These are phyloP conservation scores for Podospora pseudocomata DNA, from an alignment of 495 filamentous ascomycete species.

Conservation along the genomic window DNA sequence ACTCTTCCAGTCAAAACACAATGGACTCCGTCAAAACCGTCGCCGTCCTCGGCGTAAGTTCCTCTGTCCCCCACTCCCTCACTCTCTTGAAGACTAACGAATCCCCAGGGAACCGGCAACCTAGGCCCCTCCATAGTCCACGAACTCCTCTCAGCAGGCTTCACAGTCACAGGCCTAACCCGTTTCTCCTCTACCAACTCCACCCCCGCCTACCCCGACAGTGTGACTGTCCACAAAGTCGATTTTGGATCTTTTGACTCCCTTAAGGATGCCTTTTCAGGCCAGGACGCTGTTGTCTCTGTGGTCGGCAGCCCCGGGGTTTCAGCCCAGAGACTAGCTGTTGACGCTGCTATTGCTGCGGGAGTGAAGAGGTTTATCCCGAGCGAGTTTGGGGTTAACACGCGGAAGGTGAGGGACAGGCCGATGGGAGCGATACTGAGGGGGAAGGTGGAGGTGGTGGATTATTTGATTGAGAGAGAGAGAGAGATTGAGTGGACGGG, in stretches of 20 bases:
- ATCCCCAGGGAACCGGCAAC: constrained; percentile 51
- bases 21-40: constrained; percentile 53
- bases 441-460: constrained; percentile 47
- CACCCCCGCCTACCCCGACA: constrained; percentile 28
- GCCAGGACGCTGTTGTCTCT: constrained; percentile 58
- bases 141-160: constrained; percentile 51
- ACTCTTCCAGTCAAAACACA: constrained; percentile 21
- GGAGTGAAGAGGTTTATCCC: constrained; percentile 62
- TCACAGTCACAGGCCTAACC: constrained; percentile 57
- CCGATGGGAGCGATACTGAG: constrained; percentile 43
- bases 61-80: not conserved
- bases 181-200: constrained; percentile 43
- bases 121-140: constrained; percentile 56
- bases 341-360: constrained; percentile 59
- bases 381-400: constrained; percentile 59
- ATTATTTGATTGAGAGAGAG: constrained; percentile 46
- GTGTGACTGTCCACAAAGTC: constrained; percentile 43
- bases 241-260: constrained; percentile 55
- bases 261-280: constrained; percentile 46
- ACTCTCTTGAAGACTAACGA: not conserved
- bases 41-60: constrained; percentile 48
- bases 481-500: constrained; percentile 49
- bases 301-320: constrained; percentile 39
- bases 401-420: constrained; percentile 30
- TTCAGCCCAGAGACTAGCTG: constrained; percentile 43